Base-by-base conservation (phyloP, 306 rosid genomes). In the Rosa multiflora region DNA sequence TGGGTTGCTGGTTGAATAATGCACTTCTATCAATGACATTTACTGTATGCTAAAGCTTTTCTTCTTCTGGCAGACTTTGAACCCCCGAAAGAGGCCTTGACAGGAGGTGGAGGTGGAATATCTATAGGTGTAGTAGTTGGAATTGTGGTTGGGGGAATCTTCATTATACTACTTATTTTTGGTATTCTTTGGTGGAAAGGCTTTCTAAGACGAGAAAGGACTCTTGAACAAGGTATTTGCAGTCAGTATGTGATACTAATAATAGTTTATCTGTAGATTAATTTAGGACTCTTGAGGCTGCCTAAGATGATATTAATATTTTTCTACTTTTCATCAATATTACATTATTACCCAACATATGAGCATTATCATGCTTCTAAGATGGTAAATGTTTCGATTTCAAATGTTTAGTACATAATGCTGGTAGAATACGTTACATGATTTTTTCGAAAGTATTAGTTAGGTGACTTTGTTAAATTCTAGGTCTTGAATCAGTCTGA, bases 171-270 rank as follows among this genome's bases (percentile, higher is more conserved):
- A 29, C 51, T 82, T 58, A 52, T 51, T 32, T 12, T 82, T 14
- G 79, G 77, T 35, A 69, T 82, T 35, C 67, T 87, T 61, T 84
- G 83, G 86, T 73, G 81, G 90, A 80, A 51, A 23, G 59, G 77
- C 64, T 77, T 70, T 44, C 58, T 64, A n/a, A 29, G 72, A 52
- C 56, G 13, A 52, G 67, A 84, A 70, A 79, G 5, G 20, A 73
- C 82, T 10, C 59, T 73, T 61, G 83, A 79, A 64, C 77, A 74
- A 84, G 90, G 90, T 87, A 84, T 20, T 51, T 74, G 9, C 53
- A 56, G 53, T 62, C 5, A 3, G 40, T 4, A 5, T 18, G 47
- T 0, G 26, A 12, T 75, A 67, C 21, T 70, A 67, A 15, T 8
- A 0, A 39, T 14, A 7, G 5, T 8, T 35, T 2, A 43, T 17